Conservation (phyloP, 2,329 filamentous ascomycete genomes). For the Talaromyces piceae region DNA sequence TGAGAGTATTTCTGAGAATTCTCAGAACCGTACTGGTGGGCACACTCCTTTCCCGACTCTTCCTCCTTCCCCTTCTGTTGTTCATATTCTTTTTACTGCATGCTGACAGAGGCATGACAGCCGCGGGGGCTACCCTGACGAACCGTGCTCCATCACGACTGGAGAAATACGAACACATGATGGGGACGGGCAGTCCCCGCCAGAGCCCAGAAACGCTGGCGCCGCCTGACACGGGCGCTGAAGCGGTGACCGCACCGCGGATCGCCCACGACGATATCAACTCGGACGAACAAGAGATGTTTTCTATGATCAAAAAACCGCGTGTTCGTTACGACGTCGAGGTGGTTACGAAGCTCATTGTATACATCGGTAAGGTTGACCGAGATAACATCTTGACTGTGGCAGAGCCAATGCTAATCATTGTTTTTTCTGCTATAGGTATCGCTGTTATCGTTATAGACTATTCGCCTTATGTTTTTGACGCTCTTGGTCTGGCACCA, state of each 20-base stretch:
- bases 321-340: slow-evolving; percentile 97
- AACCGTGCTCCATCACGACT: slow-evolving; percentile 44
- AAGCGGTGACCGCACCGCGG: slow-evolving; percentile 18
- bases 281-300: slow-evolving; percentile 67
- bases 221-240: slow-evolving; percentile 15
- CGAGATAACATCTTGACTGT: not conserved
- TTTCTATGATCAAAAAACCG: slow-evolving; percentile 73
- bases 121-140: slow-evolving; percentile 31
- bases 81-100: not conserved
- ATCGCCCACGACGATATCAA: slow-evolving; percentile 31
- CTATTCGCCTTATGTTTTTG: slow-evolving; percentile 65
- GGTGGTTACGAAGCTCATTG: slow-evolving; percentile 91
- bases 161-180: slow-evolving; percentile 63
- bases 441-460: slow-evolving; percentile 78
- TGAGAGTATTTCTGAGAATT: slow-evolving; percentile 48
- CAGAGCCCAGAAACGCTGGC: slow-evolving; percentile 19
- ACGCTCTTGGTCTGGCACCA: slow-evolving; percentile 48
- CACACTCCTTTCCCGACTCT: not conserved
- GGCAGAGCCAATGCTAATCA: not conserved
- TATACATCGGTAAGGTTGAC: slow-evolving; percentile 69
- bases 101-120: slow-evolving; percentile 4
- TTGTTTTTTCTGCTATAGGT: slow-evolving; percentile 39
- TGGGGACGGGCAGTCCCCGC: slow-evolving; percentile 56
- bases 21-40: not conserved
- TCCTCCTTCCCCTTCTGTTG: not conserved